Conservation (phyloP, 192 early-diverging fungal genomes). For the Mortierella claussenii region DNA sequence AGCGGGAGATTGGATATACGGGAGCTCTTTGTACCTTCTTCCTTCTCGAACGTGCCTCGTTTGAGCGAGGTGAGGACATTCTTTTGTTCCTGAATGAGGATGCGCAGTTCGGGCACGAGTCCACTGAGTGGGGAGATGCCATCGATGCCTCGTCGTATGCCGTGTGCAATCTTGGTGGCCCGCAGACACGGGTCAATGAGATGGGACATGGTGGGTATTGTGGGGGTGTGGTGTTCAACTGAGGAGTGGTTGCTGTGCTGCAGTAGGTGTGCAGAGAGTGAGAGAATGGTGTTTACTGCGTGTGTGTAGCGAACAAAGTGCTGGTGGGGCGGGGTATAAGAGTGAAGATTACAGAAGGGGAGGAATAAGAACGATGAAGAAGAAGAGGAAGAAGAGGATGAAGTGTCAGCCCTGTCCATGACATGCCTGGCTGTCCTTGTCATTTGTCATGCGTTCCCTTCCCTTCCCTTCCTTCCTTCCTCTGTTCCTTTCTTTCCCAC, state of each 20-base stretch:
- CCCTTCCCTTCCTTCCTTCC: too few relatives aligned
- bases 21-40: slow-evolving; percentile 46
- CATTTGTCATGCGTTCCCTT: too few relatives aligned
- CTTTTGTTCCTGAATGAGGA: slow-evolving; percentile 50
- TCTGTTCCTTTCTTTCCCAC: too few relatives aligned
- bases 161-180: slow-evolving; percentile 50
- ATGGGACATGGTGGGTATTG: slow-evolving; percentile 29
- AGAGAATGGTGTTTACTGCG: background rate
- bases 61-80: slow-evolving; percentile 47
- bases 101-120: slow-evolving; percentile 47
- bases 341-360: background rate
- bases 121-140: slow-evolving; percentile 49
- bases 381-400: too few relatives aligned
- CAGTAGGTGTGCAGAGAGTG: too few relatives aligned
- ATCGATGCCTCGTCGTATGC: slow-evolving; percentile 48
- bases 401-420: too few relatives aligned
- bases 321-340: too few relatives aligned
- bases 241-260: too few relatives aligned
- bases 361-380: background rate
- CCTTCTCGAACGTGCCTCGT: slow-evolving; percentile 43
- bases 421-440: too few relatives aligned
- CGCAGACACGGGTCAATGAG: slow-evolving; percentile 49
- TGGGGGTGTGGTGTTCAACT: too few relatives aligned
- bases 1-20: too few relatives aligned
- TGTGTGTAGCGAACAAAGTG: too few relatives aligned